These are phyloP conservation scores for Pythium aquatile DNA, from an alignment of 352 stramenopile species.

Conservation along the genomic window DNA sequence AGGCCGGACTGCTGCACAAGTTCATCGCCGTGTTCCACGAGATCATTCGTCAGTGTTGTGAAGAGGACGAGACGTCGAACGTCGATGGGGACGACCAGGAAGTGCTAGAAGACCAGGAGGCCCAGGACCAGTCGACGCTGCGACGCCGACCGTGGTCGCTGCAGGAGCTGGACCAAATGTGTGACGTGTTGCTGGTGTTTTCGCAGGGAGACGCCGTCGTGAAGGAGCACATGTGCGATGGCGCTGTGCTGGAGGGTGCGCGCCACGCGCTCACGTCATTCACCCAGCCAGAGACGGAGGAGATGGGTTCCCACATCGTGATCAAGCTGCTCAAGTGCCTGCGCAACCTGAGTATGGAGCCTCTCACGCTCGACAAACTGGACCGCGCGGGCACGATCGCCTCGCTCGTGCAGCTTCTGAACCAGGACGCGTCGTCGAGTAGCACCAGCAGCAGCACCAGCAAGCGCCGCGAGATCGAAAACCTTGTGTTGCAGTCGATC, in stretches of 20 bases:
- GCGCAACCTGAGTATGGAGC: constrained; percentile 91
- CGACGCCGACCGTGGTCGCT: constrained; percentile 43
- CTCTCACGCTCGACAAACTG: constrained; percentile 85
- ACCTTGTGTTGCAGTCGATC: constrained; percentile 90
- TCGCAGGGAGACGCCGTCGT: constrained; percentile 90
- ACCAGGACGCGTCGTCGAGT: constrained; percentile 32
- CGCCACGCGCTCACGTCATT: constrained; percentile 47
- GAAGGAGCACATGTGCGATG: constrained; percentile 92
- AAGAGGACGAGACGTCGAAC: constrained; percentile 8
- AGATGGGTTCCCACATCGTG: constrained; percentile 35
- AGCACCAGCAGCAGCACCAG: constrained; percentile 29
- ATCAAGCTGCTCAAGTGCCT: constrained; percentile 85
- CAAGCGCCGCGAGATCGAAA: constrained; percentile 85
- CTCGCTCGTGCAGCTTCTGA: constrained; percentile 78
- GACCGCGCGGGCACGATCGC: constrained; percentile 87
- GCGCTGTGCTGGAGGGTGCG: constrained; percentile 67
- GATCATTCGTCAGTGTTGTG: constrained; percentile 43
- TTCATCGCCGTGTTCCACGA: constrained; percentile 87
- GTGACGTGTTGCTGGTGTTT: constrained; percentile 89
- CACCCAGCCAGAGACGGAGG: constrained; percentile 10
- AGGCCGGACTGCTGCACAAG: constrained; percentile 86
- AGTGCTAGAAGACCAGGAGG: constrained; percentile 9
- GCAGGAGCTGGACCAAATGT: constrained; percentile 76
- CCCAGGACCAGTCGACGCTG: constrained; percentile 24
- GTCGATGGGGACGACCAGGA: constrained; percentile 13